Evolutionary conservation across 1,284 basidiomycete genomes (phyloP).

Genomic region (Fomitopsis schrenkii): DNA sequence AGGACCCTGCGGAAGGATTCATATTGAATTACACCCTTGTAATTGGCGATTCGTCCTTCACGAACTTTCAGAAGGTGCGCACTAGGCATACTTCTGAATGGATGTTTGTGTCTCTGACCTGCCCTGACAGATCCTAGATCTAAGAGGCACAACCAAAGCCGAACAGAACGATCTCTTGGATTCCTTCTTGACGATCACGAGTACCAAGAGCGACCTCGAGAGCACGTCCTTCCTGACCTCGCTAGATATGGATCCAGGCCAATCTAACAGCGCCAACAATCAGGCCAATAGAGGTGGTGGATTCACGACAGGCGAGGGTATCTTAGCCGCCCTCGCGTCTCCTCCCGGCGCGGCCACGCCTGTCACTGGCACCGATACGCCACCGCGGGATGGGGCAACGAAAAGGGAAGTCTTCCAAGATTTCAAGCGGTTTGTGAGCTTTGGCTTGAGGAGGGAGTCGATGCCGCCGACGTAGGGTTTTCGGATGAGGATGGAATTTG

Average conservation of each 20-base stretch:
- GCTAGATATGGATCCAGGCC: constrained; percentile 88
- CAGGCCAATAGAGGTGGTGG: constrained; percentile 53
- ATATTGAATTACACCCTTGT: constrained; percentile 92
- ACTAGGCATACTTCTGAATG: neutral
- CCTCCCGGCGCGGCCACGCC: constrained; percentile 54
- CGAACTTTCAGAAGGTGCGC: constrained; percentile 93
- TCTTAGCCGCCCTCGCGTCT: constrained; percentile 55
- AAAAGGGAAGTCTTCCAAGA: constrained; percentile 82
- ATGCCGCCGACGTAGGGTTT: constrained; percentile 32
- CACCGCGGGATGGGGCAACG: constrained; percentile 36
- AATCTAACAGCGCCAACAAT: constrained; percentile 46
- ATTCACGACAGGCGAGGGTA: constrained; percentile 38
- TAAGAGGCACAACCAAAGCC: constrained; percentile 86
- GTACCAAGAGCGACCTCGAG: constrained; percentile 81
- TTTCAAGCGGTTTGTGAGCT: constrained; percentile 80
- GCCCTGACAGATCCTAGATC: constrained; percentile 79
- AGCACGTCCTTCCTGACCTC: constrained; percentile 88
- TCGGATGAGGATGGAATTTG: neutral
- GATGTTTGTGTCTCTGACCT: neutral
- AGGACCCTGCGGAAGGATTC: constrained; percentile 92
- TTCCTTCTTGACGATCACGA: constrained; percentile 87
- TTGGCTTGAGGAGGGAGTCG: constrained; percentile 73
- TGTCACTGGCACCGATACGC: constrained; percentile 38
- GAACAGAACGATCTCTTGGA: constrained; percentile 91
- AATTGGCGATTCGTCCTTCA: constrained; percentile 89